Base-by-base conservation (phyloP, 139 green algal genomes). In the Chlamydomonas schloesseri region DNA sequence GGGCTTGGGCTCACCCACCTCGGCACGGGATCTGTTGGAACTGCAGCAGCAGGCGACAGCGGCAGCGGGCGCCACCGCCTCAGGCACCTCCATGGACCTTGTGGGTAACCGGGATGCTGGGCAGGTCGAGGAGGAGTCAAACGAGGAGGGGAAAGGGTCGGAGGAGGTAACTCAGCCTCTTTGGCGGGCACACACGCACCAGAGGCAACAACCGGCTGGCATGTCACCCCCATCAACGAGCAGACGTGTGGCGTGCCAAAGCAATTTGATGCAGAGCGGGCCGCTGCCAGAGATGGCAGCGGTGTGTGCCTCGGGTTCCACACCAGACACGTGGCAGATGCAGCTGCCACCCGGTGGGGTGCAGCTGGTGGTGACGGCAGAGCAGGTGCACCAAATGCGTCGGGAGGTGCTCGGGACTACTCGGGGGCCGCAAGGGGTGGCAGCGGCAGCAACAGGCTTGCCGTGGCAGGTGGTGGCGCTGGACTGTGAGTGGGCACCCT, bases 401-500 rank as follows among this genome's bases (percentile, higher is more conserved):
- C 26, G 15, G 46, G 50, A 46, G 34, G 15, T 69, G 8, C 70
- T 88, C 17, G 76, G 81, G 29, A 68, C 47, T 26, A 33, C 11
- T 36, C 2, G 50, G 18, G 31, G 15, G 50, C 50, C 0, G n/a
- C n/a, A n/a, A n/a, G n/a, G n/a, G n/a, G 50, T 4, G 46, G 50
- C 29, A 28, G 50, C 29, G 46, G 33, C 53, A 15, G 1, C 31
- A 11, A 23, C 53, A 1, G 55, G 46, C 15, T 1, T 28, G 23
- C 33, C 17, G 34, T 83, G 15, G 3, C 75, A 86, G 6, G 78
- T 74, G 31, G 88, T 89, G 71, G 88, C 70, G 53, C 58, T 67
- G 37, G 83, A 87, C 15, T 88, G 71, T 55, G 83, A 87, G 18
- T 73, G 78, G 77, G 42, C 29, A 13, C 77, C 77, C 1, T 84